phyloP scores from a whole-genome alignment of 1,284 basidiomycete genomes.

The Cryptococcus sp. region DNA sequence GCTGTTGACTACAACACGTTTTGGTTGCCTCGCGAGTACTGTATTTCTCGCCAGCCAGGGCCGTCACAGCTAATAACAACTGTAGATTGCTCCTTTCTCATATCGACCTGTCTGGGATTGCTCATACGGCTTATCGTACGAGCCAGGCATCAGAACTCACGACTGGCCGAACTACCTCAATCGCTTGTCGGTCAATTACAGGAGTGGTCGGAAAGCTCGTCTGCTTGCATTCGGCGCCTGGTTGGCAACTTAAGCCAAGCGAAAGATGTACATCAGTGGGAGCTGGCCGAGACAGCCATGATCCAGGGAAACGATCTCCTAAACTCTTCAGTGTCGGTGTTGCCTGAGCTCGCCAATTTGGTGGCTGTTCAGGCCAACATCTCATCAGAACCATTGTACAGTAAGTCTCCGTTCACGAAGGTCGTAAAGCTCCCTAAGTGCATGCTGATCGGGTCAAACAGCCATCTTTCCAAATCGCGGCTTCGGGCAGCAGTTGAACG shows the following conservation, averaged over 20 bases:
- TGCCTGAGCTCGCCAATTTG: slow-evolving; percentile 2
- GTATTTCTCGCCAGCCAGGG: no score
- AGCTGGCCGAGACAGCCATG: slow-evolving; percentile 10
- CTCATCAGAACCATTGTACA: not conserved
- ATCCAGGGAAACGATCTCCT: slow-evolving; percentile 7
- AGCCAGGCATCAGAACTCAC: not conserved
- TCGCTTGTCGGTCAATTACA: not conserved
- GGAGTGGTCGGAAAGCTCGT: not conserved
- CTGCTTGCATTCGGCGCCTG: not conserved
- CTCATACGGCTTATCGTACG: slow-evolving; percentile 5
- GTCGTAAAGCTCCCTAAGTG: no score
- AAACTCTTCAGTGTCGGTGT: not conserved
- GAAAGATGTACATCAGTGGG: slow-evolving; percentile 3
- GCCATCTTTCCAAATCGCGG: not conserved
- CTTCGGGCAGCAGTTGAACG: slow-evolving; percentile 1
- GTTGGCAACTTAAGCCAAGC: not conserved
- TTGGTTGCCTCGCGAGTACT: slow-evolving; percentile 9
- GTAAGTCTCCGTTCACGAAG: no score
- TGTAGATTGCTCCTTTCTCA: slow-evolving; percentile 9
- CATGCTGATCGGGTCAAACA: not conserved
- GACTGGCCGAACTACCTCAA: not conserved
- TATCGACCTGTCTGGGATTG: slow-evolving; percentile 9
- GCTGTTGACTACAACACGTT: slow-evolving; percentile 3
- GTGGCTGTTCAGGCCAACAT: not conserved
- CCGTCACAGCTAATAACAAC: not conserved